These are phyloP conservation scores for Thielaviopsis ethacetica DNA, from an alignment of 2,329 filamentous ascomycete species.

Conservation along the genomic window DNA sequence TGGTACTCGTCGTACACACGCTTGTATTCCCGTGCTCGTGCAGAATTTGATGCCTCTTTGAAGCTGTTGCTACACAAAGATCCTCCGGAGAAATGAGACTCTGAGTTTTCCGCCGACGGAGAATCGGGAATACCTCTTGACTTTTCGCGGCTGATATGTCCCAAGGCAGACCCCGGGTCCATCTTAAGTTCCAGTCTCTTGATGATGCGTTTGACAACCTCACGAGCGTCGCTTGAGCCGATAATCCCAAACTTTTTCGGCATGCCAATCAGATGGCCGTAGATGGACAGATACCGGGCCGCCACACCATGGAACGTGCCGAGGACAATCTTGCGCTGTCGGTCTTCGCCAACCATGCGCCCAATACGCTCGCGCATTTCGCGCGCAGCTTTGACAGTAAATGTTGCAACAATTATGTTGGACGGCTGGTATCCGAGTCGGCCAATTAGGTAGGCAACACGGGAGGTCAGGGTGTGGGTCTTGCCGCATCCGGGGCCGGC, in stretches of 20 bases:
- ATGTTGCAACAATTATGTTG: slow-evolving; percentile 89
- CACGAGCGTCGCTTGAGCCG: slow-evolving; percentile 63
- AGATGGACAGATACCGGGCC: slow-evolving; percentile 64
- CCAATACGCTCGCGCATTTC: slow-evolving; percentile 89
- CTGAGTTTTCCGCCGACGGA: slow-evolving; percentile 19
- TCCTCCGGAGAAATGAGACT: too few relatives aligned
- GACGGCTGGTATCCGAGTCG: slow-evolving; percentile 56
- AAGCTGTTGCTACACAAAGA: too few relatives aligned
- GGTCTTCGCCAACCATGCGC: slow-evolving; percentile 59
- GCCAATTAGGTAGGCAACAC: slow-evolving; percentile 75
- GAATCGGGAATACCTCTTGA: slow-evolving; percentile 31
- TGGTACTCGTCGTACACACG: slow-evolving; percentile 63
- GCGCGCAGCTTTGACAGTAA: slow-evolving; percentile 83
- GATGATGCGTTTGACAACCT: slow-evolving; percentile 68
- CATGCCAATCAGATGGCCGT: slow-evolving; percentile 72
- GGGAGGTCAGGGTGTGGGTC: slow-evolving; percentile 85
- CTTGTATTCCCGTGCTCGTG: slow-evolving; percentile 55
- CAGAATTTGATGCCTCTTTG: too few relatives aligned
- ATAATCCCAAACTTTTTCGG: slow-evolving; percentile 78
- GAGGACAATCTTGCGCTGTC: slow-evolving; percentile 62
- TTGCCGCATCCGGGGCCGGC: slow-evolving; percentile 64
- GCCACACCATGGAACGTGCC: slow-evolving; percentile 94
- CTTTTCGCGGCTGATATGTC: slow-evolving; percentile 59
- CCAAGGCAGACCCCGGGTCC: slow-evolving; percentile 53
- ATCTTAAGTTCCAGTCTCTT: slow-evolving; percentile 53